phyloP scores from a whole-genome alignment of 2,329 filamentous ascomycete species.

The Colletotrichum sp. region DNA sequence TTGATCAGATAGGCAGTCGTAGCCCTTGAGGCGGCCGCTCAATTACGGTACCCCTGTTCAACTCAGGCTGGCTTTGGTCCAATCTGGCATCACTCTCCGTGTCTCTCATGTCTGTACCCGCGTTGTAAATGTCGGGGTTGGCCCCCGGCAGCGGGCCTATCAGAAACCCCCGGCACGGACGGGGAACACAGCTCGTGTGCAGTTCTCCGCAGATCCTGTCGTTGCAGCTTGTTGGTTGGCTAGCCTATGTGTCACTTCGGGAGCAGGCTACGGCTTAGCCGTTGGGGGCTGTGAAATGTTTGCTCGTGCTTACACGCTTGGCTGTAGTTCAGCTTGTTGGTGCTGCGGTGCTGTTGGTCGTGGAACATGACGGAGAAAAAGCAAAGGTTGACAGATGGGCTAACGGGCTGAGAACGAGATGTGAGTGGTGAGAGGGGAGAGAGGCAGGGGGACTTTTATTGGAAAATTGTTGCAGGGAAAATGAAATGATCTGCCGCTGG shows the following conservation, averaged over 20 bases:
- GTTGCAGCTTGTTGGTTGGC: neutral
- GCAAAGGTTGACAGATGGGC: neutral
- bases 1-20: neutral
- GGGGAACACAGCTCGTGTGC: neutral
- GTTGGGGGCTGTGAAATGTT: neutral
- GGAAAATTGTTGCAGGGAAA: neutral
- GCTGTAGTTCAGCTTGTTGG: neutral
- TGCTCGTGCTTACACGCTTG: neutral
- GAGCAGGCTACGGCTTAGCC: neutral
- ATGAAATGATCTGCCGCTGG: neutral
- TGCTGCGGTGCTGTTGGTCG: neutral
- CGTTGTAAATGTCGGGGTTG: neutral
- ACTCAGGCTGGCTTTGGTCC: neutral
- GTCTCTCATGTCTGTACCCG: neutral
- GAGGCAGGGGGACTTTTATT: neutral
- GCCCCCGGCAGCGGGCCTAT: neutral
- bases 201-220: neutral
- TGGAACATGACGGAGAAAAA: neutral
- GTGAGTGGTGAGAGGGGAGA: too few relatives aligned
- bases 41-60: neutral
- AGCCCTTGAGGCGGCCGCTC: neutral
- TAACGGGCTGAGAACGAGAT: neutral
- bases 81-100: neutral
- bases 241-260: neutral
- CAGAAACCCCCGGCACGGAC: neutral